Base-by-base conservation (phyloP, 176 grass and related monocot species). In the Panicum miliaceum region DNA sequence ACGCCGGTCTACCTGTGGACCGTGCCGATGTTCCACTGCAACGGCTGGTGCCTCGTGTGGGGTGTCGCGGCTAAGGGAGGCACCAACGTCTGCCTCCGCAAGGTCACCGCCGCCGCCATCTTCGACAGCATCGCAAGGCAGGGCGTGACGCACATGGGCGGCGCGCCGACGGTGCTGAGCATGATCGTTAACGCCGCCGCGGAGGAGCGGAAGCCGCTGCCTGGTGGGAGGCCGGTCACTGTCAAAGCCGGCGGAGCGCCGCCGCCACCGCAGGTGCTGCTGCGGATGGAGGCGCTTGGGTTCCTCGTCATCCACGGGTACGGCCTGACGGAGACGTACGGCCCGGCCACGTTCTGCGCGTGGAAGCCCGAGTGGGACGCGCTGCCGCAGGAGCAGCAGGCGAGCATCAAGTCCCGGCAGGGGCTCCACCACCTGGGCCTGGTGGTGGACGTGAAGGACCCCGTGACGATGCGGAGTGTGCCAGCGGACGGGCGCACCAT, bases 1-100 rank as follows among this genome's bases (percentile, higher is more conserved):
- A 73, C 86, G 86, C 85, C 88, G 14, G 88, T 93, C 12, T 84
- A 88, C 76, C 69, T 90, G 40, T 93, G 91, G 91, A 88, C 88
- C 43, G 85, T 90, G 57, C 91, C 91, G 15, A 86, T 93, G 85
- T 93, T 93, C 78, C 91, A 93, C 52, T 93, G 85, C 78, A 93
- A 93, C 58, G 91, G 91, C 46, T 93, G 91, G 91, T 93, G 88
- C 68, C 84, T 90, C 20, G 4, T 60, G 14, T 93, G 88, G 91
- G 91, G 88, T 16, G 66, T 93, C 34, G 91, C 91, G 35, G 88
- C 71, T 38, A 61, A 76, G 73, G 91, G 88, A n/a, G 91, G 92
- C 13, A 86, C 68, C 57, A 86, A 88, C 36, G 36, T 94, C 35
- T 94, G 88, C 82, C 63, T 90, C 23, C 78, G 82, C 73, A 84